phyloP scores from a whole-genome alignment of 257 asterid species.

The Petunia secreta region DNA sequence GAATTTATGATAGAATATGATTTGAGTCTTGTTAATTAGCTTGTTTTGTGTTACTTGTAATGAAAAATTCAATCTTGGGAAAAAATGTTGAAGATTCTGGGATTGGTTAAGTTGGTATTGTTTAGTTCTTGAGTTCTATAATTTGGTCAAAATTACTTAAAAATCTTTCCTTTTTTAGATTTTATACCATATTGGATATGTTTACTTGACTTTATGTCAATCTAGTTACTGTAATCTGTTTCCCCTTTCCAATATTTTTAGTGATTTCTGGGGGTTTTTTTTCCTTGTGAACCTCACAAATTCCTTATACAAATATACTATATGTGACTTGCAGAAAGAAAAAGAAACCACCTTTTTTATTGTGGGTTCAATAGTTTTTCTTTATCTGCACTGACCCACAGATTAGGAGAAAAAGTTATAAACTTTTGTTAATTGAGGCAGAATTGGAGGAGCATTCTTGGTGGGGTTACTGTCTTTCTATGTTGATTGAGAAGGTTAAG shows the following conservation, averaged over 20 bases:
- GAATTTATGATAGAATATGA: constrained; percentile 21
- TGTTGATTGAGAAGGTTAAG: constrained; percentile 69
- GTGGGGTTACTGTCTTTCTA: constrained; percentile 49
- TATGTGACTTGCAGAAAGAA: constrained; percentile 27
- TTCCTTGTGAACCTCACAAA: constrained; percentile 32
- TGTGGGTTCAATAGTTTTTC: constrained; percentile 58
- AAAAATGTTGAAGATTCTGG: constrained; percentile 66
- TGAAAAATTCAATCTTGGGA: constrained; percentile 54
- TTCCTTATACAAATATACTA: constrained; percentile 32
- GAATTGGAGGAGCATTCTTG: constrained; percentile 29
- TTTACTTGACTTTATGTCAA: constrained; percentile 43
- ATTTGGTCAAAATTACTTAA: constrained; percentile 22
- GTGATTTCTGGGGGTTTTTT: constrained; percentile 41
- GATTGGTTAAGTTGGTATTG: constrained; percentile 54
- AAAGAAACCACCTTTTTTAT: constrained; percentile 54
- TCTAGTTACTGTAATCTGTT: constrained; percentile 38
- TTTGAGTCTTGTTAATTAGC: constrained; percentile 19
- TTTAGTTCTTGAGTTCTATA: constrained; percentile 30
- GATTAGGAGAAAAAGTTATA: constrained; percentile 17
- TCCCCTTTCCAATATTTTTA: constrained; percentile 41
- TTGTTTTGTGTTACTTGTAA: constrained; percentile 30
- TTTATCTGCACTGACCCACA: not conserved
- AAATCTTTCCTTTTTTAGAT: not conserved
- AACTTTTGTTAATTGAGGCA: not conserved
- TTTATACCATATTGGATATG: constrained; percentile 37